Percentiles rank a stretch among this genome's conserved stretches.
These are phyloP conservation scores for Croton laevigatus DNA, from an alignment of 441 rosid genomes.

Conservation along the genomic window DNA sequence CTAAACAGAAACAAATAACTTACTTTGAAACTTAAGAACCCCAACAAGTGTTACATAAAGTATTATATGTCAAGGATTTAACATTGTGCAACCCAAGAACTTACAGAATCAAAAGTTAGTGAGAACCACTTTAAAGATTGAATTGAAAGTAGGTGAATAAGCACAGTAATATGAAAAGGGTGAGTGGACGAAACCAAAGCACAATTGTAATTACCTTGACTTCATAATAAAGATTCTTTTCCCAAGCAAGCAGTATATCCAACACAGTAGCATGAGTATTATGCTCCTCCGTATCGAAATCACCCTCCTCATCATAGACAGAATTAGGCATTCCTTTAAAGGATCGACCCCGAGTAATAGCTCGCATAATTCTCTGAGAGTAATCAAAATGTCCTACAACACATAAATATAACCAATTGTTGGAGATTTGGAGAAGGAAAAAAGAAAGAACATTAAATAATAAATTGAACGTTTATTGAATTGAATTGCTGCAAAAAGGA, in stretches of 20 bases:
- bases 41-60: neutral
- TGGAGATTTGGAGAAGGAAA: no score
- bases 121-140: no score
- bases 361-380: conserved; percentile 90
- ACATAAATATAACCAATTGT: neutral
- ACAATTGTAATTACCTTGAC: conserved; percentile 57
- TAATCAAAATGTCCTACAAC: conserved; percentile 83
- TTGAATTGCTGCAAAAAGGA: no score
- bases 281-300: conserved; percentile 66
- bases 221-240: conserved; percentile 92
- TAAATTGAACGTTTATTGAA: no score
- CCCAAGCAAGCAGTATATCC: conserved; percentile 97
- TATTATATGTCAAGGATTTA: neutral
- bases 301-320: conserved; percentile 59
- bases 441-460: no score
- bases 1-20: neutral
- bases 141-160: no score
- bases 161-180: no score
- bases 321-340: conserved; percentile 54
- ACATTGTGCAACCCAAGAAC: no score
- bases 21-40: neutral
- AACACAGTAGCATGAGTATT: conserved; percentile 93
- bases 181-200: no score
- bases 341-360: conserved; percentile 93
- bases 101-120: no score